phyloP scores from a whole-genome alignment of 306 rosid species.

The Alnus glutinosa region DNA sequence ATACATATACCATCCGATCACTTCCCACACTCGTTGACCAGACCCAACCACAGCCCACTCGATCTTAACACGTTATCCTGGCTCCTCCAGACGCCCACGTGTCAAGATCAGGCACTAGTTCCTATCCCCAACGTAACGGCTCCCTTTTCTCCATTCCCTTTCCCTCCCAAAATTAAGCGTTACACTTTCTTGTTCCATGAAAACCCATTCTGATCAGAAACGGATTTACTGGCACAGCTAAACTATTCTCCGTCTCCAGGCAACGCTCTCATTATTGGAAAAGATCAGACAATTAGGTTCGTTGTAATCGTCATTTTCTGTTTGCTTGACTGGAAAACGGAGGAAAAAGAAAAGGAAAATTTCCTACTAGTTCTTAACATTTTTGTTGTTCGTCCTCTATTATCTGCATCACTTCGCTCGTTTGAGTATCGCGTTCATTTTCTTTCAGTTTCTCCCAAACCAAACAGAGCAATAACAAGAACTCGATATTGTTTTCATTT shows the following conservation, averaged over 20 bases:
- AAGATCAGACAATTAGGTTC: constrained; percentile 20
- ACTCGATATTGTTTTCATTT: neutral
- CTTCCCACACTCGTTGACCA: neutral
- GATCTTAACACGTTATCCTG: constrained; percentile 25
- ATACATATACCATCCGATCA: neutral
- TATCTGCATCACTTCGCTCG: neutral
- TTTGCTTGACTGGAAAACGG: constrained; percentile 29
- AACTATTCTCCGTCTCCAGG: neutral
- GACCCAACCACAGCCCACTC: neutral
- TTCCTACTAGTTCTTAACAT: neutral
- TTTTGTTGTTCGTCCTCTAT: neutral
- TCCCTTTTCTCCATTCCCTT: constrained; percentile 12
- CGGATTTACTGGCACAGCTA: neutral
- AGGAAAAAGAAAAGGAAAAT: constrained; percentile 1
- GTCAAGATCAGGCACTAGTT: constrained; percentile 2
- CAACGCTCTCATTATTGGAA: neutral
- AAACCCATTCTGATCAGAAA: neutral
- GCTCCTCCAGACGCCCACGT: constrained; percentile 3
- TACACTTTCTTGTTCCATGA: constrained; percentile 2
- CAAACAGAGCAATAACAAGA: neutral
- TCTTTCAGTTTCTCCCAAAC: neutral
- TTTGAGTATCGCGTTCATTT: neutral
- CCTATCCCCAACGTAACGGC: constrained; percentile 38
- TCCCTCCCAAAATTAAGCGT: constrained; percentile 33
- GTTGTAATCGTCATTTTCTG: constrained; percentile 15